Base-by-base conservation (phyloP, 2,329 filamentous ascomycete genomes). In the Clonostachys sp. region DNA sequence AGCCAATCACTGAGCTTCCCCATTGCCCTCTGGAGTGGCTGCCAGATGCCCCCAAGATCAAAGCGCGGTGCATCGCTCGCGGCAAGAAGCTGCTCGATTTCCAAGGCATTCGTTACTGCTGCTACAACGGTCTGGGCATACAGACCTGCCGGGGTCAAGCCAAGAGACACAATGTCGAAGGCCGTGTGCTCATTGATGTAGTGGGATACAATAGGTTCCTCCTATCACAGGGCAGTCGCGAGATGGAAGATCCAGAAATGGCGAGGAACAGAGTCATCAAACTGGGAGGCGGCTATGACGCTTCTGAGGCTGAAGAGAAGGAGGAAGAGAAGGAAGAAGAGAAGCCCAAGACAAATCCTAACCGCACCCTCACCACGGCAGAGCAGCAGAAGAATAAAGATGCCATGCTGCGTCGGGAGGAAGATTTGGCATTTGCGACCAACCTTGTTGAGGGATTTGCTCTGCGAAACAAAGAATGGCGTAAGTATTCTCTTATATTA, bases 401-500 rank as follows among this genome's bases (percentile, higher is more conserved):
- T 47, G 75, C 74, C 55, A 69, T 63, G 50, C 50, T 60, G 2
- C 56, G 61, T 18, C 70, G 76, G 63, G 56, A 75, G 2, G 56
- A 57, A 18, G 59, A 65, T 20, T 58, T 68, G 1, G 61, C 72
- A 13, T 74, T 65, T 45, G 63, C 75, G 49, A 64, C 63, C 1
- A 71, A 67, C 6, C 48, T 70, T 38, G 56, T 74, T 35, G 58
- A 68, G 7, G 74, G 72, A 0, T 77, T 70, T 46, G 66, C 72
- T 0, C 57, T 75, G 45, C 73, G 73, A 57, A 73, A 70, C 49
- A 73, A 73, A 57, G 45, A 64, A 5, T 75, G 72, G 73, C 51
- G 68, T 68, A 52, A 60, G 66, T 63, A 5, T 12, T 35, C 4
- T 18, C 10, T 13, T 12, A n/a, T n/a, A n/a, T 3, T 39, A 8